phyloP scores from a whole-genome alignment of 2,329 filamentous ascomycete species.

The Akanthomyces uredinophilus region DNA sequence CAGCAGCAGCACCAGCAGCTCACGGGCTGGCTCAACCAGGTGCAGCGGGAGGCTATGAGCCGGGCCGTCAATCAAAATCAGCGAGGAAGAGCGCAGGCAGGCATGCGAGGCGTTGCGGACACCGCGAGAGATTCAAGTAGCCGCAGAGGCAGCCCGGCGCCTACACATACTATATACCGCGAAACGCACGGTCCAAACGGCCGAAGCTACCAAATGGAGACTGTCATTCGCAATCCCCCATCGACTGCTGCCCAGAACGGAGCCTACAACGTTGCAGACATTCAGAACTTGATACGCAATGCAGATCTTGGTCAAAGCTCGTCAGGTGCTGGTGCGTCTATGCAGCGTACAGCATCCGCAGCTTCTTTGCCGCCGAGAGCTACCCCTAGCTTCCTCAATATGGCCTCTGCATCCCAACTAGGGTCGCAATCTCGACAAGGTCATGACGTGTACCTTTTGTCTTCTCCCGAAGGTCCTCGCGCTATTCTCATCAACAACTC shows the following conservation, averaged over 20 bases:
- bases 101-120: constrained; percentile 38
- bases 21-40: constrained; percentile 40
- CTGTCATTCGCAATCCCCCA: constrained; percentile 23
- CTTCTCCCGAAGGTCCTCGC: constrained; percentile 54
- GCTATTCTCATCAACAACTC: constrained; percentile 51
- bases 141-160: constrained; percentile 28
- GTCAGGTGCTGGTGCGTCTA: constrained; percentile 43
- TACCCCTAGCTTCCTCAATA: constrained; percentile 24
- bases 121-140: constrained; percentile 18
- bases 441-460: constrained; percentile 55
- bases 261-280: constrained; percentile 37
- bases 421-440: constrained; percentile 25
- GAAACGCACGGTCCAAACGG: constrained; percentile 30
- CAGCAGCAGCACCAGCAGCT: constrained; percentile 37
- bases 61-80: constrained; percentile 41
- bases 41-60: constrained; percentile 42
- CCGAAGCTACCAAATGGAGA: constrained; percentile 32
- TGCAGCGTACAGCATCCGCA: constrained; percentile 47
- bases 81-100: constrained; percentile 34
- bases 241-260: constrained; percentile 19
- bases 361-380: constrained; percentile 38
- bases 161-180: constrained; percentile 28
- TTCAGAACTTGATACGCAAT: constrained; percentile 41
- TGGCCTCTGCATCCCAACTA: constrained; percentile 19
- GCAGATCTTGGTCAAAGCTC: constrained; percentile 42